Evolutionary conservation across 116 monocot species (phyloP), one percentile per base, ranked within the genome.

Genomic region (Posidonia oceanica): DNA sequence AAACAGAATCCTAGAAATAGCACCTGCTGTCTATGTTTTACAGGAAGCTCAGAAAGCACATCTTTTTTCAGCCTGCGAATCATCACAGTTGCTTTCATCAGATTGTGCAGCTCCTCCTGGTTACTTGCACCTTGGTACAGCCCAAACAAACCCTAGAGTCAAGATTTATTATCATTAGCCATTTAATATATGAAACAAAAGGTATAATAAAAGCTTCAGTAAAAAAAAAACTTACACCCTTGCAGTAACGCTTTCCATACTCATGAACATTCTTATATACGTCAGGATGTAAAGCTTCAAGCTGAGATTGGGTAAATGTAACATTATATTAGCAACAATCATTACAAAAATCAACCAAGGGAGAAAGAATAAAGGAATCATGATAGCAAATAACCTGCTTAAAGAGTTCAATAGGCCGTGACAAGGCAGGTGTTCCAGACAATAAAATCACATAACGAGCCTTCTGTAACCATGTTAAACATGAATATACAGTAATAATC

Each of bases 71-170:
- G 75, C 63, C 97, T 83, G 16, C 97, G 97, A 71, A 97, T 92
- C 97, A 97, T 89, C 44, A 92, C 85, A 75, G 97, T 97, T 66
- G 89, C 77, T 80, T 89, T 97, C 93, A 97, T 97, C 80, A 97
- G 79, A 82, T 76, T 83, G 84, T 97, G 97, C 67, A 97, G 78
- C 71, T 97, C 97, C 63, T 89, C 97, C 69, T 92, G 97, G 71
- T 97, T 97, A 75, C 87, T 92, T 65, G 97, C 83, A 54, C 97
- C 97, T 92, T 97, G 97, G 67, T 92, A 97, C 63, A 82, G 39
- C 68, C 97, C 97, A 82, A 97, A 97, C 6, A 79, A 1, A 67
- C 93, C 93, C 96, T 96, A 68, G 10, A 74, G 68, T 68, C 62
- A 53, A 40, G 4, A 40, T 59, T 21, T 60, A 21, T 20, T 55